phyloP scores from a whole-genome alignment of 371 early-diverging fungal genomes.

The Mortierella sp. region DNA sequence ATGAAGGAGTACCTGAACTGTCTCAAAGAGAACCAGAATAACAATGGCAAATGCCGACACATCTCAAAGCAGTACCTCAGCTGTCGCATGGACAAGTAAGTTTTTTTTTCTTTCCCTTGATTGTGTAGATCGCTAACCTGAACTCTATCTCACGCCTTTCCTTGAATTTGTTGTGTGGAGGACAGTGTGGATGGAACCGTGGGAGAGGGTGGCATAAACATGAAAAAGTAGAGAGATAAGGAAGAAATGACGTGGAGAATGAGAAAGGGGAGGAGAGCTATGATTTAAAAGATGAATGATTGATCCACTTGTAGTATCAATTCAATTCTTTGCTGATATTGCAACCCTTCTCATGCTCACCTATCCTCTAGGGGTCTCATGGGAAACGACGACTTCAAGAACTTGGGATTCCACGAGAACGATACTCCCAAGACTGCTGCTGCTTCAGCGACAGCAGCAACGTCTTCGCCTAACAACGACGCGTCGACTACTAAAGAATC shows the following conservation, averaged over 20 bases:
- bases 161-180: neutral
- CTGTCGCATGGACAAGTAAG: slow-evolving; percentile 89
- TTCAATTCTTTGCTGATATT: too few species aligned
- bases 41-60: slow-evolving; percentile 78
- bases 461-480: neutral
- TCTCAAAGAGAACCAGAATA: slow-evolving; percentile 75
- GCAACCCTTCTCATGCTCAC: too few species aligned
- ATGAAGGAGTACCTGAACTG: slow-evolving; percentile 85
- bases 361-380: slow-evolving; percentile 69
- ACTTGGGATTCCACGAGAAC: slow-evolving; percentile 68
- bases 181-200: too few species aligned
- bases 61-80: slow-evolving; percentile 78
- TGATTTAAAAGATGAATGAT: too few species aligned
- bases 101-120: neutral
- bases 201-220: too few species aligned
- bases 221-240: too few species aligned
- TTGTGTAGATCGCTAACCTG: slow-evolving; percentile 8
- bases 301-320: too few species aligned
- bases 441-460: neutral
- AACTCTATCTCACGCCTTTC: neutral
- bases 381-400: slow-evolving; percentile 77
- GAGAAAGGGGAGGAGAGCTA: too few species aligned
- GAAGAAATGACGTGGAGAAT: too few species aligned
- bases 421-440: neutral
- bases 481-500: neutral